Base-by-base conservation (phyloP, 1,284 basidiomycete species). In the Xerocomus amazonicus region DNA sequence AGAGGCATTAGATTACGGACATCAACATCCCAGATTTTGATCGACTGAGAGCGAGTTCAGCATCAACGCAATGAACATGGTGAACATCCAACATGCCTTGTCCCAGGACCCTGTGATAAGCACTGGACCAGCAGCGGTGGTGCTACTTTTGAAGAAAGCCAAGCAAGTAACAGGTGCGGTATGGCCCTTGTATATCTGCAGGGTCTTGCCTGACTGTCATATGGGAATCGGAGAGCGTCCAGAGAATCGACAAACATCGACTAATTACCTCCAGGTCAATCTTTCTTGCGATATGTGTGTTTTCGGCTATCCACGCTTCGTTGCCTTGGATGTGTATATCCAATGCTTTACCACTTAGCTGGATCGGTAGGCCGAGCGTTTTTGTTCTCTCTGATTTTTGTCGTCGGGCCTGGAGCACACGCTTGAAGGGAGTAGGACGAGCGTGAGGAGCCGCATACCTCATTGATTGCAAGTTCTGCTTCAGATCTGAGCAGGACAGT, bases 51-150 rank as follows among this genome's bases (percentile, higher is more conserved):
- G 8, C 31, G 1, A 1, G 33, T 38, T 51, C 16, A 53, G 53
- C 43, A 35, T 19, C 52, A 39, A 39, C 27, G 19, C 23, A 35
- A 45, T 17, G 12, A 12, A 27, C 14, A 42, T 19, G 43, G 17
- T 40, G 29, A 51, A 46, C 29, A 26, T 29, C 37, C n/a, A 27
- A 59, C 64, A 50, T 59, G 81, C 88, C 69, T 87, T 85, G 66
- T 97, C 93, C 93, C 93, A 97, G 37, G 92, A 92, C 17, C 89
- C 91, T 37, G 90, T 91, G 53, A 95, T 77, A 33, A 97, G 69
- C 7, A 85, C 67, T 53, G 62, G 67, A 48, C 74, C 72, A 19
- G 69, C 70, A 26, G 71, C 57, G 26, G 61, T 60, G n/a, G 49
- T 48, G 4, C 45, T 51, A 41, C 59, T 71, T 47, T 79, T 74